A percentile compares a stretch with the other conserved stretches of the same genome.
These are phyloP conservation scores for Guadua angustifolia DNA, from an alignment of 176 grass and related monocot species.

Conservation along the genomic window DNA sequence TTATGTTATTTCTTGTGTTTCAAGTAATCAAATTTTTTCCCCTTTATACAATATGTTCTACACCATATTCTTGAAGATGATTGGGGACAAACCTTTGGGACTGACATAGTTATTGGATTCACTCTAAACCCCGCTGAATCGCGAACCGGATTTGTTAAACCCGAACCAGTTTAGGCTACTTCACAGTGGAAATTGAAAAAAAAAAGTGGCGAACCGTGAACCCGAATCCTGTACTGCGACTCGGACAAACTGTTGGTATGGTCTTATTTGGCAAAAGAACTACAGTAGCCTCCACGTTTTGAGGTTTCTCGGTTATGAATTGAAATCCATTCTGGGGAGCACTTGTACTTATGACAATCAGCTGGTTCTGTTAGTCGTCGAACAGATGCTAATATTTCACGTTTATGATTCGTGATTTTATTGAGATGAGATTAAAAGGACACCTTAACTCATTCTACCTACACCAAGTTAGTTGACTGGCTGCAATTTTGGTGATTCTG, in stretches of 20 bases:
- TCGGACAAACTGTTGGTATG: neutral
- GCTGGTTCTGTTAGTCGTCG: neutral
- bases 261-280: neutral
- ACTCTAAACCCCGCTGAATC: no score
- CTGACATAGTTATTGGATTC: no score
- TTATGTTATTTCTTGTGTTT: conserved; percentile 2
- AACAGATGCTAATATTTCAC: neutral
- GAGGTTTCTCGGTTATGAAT: neutral
- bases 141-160: no score
- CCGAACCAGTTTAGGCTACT: no score
- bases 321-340: neutral
- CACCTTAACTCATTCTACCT: neutral
- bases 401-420: neutral
- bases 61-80: neutral
- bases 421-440: neutral
- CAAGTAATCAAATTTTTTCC: neutral
- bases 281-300: neutral
- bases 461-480: neutral
- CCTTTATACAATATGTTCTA: neutral
- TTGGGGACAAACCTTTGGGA: neutral
- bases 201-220: no score
- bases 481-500: neutral
- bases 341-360: neutral
- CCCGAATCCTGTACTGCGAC: no score
- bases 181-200: no score